Evolutionary conservation across 2,329 filamentous ascomycete species (phyloP).

Genomic region (Canariomyces notabilis): DNA sequence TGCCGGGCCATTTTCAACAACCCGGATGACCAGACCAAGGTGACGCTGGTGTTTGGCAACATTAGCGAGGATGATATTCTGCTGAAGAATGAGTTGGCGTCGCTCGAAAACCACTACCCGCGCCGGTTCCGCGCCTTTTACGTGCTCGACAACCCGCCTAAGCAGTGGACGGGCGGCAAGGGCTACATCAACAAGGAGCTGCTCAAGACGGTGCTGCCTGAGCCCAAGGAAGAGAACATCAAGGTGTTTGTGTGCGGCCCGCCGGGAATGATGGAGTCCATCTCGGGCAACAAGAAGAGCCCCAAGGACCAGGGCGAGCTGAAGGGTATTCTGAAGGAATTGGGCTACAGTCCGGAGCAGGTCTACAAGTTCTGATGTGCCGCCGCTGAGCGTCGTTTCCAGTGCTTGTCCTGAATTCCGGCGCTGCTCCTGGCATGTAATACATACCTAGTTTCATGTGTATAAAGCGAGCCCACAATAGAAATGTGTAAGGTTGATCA

Average conservation of each 20-base stretch:
- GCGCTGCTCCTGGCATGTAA: too few relatives aligned
- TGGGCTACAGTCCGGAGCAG: slow-evolving; percentile 57
- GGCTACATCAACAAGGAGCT: slow-evolving; percentile 87
- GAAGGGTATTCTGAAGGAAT: slow-evolving; percentile 65
- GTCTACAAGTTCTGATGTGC: slow-evolving; percentile 95
- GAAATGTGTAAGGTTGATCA: too few relatives aligned
- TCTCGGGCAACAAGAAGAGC: slow-evolving; percentile 84
- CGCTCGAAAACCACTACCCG: slow-evolving; percentile 92
- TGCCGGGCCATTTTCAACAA: slow-evolving; percentile 89
- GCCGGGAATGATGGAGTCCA: slow-evolving; percentile 86
- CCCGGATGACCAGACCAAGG: slow-evolving; percentile 94
- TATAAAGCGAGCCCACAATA: too few relatives aligned
- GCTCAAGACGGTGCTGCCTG: slow-evolving; percentile 88
- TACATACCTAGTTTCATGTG: too few relatives aligned
- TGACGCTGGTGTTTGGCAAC: slow-evolving; percentile 93
- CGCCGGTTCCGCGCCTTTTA: slow-evolving; percentile 95
- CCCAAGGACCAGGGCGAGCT: slow-evolving; percentile 94
- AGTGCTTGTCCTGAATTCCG: too few relatives aligned
- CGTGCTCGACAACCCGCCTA: slow-evolving; percentile 77
- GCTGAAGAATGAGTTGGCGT: slow-evolving; percentile 74
- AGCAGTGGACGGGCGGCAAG: slow-evolving; percentile 70
- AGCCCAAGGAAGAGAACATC: slow-evolving; percentile 85
- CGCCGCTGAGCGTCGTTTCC: too few relatives aligned
- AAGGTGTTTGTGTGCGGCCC: slow-evolving; percentile 97
- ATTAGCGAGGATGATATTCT: slow-evolving; percentile 85